Base-by-base conservation (phyloP, 2,329 filamentous ascomycete genomes). In the Ceratocystis alfenasii region DNA sequence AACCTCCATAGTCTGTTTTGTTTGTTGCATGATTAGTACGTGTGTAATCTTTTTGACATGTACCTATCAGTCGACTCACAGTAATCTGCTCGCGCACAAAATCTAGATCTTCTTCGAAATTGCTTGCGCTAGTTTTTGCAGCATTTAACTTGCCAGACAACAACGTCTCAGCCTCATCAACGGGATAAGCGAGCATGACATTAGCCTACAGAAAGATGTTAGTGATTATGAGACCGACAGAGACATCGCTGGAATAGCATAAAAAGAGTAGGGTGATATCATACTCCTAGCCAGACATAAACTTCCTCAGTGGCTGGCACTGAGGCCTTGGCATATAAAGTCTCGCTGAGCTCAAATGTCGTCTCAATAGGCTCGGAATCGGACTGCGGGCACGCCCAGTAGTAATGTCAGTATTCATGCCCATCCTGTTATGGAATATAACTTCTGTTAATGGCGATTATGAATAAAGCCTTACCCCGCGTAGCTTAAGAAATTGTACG, bases 71-170 rank as follows among this genome's bases (percentile, higher is more conserved):
- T 17, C 15, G 67, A 76, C 84, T 70, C 78, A 95, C 92, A 69
- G 94, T 99, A 71, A 99, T 95, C 77, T 99, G 94, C 75, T 97
- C 93, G 68, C 94, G 80, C 72, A 99, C 77, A 74, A 97, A 99
- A 74, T 97, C 94, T 73, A 96, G 76, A 75, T 99, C 94, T 78
- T 99, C 94, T 74, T 96, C 91, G 73, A 92, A 96, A 71, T 95
- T 93, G n/a, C 78, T 78, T 70, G 95, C 76, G 72, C 87, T 95
- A 72, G 83, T 81, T 75, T 92, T 87, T 1, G 94, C 94, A 7
- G 89, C 87, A 33, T 81, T 78, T 22, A 96, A 78, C 76, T 96
- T 96, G 15, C 86, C 84, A 57, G 82, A 78, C 66, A 99, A 80
- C 70, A 99, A 81, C 55, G 81, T 79, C 76, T 93, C 86, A 0